A percentile compares a stretch with the other conserved stretches of the same genome.
phyloP scores from a whole-genome alignment of 176 grass and related monocot genomes.

The Hsuehochloa calcarea region DNA sequence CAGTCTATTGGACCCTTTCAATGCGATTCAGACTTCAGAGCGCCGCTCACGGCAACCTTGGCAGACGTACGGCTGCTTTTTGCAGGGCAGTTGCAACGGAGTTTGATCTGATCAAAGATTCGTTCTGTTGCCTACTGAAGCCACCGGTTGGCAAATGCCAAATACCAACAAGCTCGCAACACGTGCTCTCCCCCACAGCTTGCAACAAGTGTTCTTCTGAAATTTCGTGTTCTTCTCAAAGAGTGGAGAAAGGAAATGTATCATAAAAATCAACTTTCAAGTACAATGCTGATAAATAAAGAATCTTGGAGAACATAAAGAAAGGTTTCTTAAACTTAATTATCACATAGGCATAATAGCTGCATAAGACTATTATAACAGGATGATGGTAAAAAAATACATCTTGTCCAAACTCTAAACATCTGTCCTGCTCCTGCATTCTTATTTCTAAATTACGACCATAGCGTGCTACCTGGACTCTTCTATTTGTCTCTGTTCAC shows the following conservation, averaged over 20 bases:
- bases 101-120: slow-evolving; percentile 32
- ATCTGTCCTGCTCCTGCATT: background rate
- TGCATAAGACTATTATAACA: background rate
- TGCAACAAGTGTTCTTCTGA: background rate
- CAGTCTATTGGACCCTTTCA: slow-evolving; percentile 18
- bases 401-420: background rate
- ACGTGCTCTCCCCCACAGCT: background rate
- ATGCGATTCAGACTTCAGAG: slow-evolving; percentile 5
- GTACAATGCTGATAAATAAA: background rate
- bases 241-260: background rate
- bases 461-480: background rate
- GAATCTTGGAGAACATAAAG: background rate
- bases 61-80: slow-evolving; percentile 3
- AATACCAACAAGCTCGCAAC: background rate
- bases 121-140: background rate
- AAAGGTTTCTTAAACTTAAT: background rate
- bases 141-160: background rate
- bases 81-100: slow-evolving; percentile 8
- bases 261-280: background rate
- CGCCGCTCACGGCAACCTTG: background rate
- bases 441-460: background rate
- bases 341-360: background rate
- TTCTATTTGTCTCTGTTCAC: slow-evolving; percentile 6
- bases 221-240: too few species aligned
- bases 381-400: background rate